Conservation (phyloP, 2,329 filamentous ascomycete species). For the Nigrospora oryzae region DNA sequence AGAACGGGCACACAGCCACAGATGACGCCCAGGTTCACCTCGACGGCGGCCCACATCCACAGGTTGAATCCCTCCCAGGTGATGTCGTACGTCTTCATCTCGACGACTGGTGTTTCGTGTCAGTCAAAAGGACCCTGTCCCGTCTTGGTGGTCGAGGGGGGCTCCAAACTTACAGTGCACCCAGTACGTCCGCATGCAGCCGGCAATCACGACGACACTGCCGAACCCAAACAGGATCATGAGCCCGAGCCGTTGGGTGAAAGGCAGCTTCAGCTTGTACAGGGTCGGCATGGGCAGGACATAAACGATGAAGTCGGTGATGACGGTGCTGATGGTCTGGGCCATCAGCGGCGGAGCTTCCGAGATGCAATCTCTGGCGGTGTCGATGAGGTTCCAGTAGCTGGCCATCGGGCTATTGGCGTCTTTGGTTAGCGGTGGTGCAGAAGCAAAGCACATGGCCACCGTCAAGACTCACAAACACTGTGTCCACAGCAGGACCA, state of each 20-base stretch:
- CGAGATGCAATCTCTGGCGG: conserved; percentile 14
- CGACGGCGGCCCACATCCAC: conserved; percentile 33
- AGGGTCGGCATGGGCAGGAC: conserved; percentile 27
- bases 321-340: conserved; percentile 22
- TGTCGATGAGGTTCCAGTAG: conserved; percentile 17
- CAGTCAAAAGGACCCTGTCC: background rate
- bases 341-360: conserved; percentile 18
- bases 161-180: conserved; percentile 11
- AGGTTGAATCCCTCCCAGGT: conserved; percentile 30
- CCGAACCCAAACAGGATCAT: conserved; percentile 28
- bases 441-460: too few species aligned
- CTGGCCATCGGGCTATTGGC: conserved; percentile 9
- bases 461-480: conserved; percentile 18
- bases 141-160: background rate
- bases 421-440: too few species aligned
- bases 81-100: conserved; percentile 26
- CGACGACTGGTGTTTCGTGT: conserved; percentile 10
- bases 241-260: conserved; percentile 23
- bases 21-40: conserved; percentile 31
- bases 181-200: conserved; percentile 27
- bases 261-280: conserved; percentile 20
- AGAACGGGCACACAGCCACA: conserved; percentile 29
- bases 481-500: conserved; percentile 27
- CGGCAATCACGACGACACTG: conserved; percentile 25
- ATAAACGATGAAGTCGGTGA: conserved; percentile 26